Base-by-base conservation (phyloP, 2,329 filamentous ascomycete genomes). In the Hirsutella thompsonii region DNA sequence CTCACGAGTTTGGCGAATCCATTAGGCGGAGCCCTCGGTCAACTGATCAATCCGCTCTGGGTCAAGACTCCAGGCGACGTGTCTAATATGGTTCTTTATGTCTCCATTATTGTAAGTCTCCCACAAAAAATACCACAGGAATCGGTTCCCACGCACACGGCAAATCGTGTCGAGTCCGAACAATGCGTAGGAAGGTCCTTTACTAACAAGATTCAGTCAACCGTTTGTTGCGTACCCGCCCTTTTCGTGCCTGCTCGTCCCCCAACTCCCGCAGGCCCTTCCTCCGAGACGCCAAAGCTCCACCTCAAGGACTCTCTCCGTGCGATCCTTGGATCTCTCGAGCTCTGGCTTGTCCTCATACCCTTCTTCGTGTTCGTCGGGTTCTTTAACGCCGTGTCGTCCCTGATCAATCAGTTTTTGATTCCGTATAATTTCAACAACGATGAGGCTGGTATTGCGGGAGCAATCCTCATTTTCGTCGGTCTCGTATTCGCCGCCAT, bases 381-480 rank as follows among this genome's bases (percentile, higher is more conserved):
- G 52, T 81, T 92, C 66, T 98, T 98, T 78, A 96, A 96, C 70
- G 83, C 83, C 49, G 69, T 89, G 49, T 93, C 88, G 38, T 83
- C 83, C 2, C 75, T 96, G 1, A 71, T 96, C 9, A 94, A 90
- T 65, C 90, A 95, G 57, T 85, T 96, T 56, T 74, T 96, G 47
- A 68, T 76, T 32, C 92, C 92, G 0, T 90, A 95, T 63, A 83
- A 78, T 52, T 94, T 87, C 71, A 74, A 67, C 44, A 83, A 94
- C 57, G 81, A 82, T 48, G 73, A 94, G 42, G 85, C 90, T 19
- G 92, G 92, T 28, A 89, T 96, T 52, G 87, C 81, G 10, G 92
- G 92, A 47, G 92, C 84, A 1, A 62, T 96, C 8, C 73, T 96
- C 28, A 96, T 96, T 56, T 70, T 94, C 37, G 84, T 92, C 40